Base-by-base conservation (phyloP, 495 filamentous ascomycete species). In the Penicillium odoratum region DNA sequence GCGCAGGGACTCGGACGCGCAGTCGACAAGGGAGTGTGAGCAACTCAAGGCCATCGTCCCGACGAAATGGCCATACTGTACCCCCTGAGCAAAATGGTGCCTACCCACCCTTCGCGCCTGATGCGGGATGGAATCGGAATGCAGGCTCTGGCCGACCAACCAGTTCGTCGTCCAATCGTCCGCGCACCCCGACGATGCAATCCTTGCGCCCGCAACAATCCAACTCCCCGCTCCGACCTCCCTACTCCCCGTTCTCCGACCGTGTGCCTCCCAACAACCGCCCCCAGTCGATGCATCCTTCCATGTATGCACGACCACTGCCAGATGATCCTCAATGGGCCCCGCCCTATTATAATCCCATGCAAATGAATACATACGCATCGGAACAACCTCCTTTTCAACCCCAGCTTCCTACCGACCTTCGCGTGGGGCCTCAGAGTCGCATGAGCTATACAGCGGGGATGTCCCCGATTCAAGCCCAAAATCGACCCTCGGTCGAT, bases 291-390 rank as follows among this genome's bases (percentile, higher is more conserved):
- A 69, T 74, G 56, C 62, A 68, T 36, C 62, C 56, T 25, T 49
- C 70, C 13, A 45, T 70, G 28, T 69, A 64, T 46, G 26, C 62
- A 8, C 74, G 73, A 30, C 67, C 77, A 25, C 67, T 77, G 16
- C 73, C 75, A 38, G 77, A 81, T 48, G 78, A 81, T 63, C 70
- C 69, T 1, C 71, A 76, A 49, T 80, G 79, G 78, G 68, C 69
- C 5, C 67, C 79, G 40, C 64, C 76, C 31, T 73, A 77, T 68
- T 79, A 58, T 51, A 72, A 58, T 68, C 69, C 62, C 8, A 60
- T 65, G 53, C 68, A 71, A 47, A 65, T 60, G 50, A 60, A 61
- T 28, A 63, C 71, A 7, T 73, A 75, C 60, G 48, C 62, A 3
- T 18, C 57, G 26, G 76, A 74, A 26, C 66, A 61, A 21, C 55